Conservation (phyloP, 768 basidiomycete genomes). For the Suillus clintonianus region DNA sequence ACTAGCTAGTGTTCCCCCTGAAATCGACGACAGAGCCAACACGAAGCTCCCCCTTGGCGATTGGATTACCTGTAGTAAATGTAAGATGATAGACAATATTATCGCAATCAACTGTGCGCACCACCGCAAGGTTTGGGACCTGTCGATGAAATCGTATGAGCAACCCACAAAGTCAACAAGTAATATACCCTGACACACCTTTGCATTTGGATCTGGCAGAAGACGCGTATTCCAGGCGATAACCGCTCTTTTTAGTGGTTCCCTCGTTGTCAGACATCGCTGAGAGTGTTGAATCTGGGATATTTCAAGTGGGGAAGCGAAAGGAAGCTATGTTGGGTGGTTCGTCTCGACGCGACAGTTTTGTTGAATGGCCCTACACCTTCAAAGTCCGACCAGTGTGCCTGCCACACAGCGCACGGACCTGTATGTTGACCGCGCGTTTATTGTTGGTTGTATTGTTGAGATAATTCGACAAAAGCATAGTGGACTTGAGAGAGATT, state of each 20-base stretch:
- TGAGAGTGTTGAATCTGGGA: conserved; percentile 18
- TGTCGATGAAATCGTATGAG: conserved; percentile 34
- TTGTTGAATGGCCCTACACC: conserved; percentile 40
- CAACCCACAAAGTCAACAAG: conserved; percentile 23
- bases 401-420: conserved; percentile 37
- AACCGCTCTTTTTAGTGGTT: conserved; percentile 45
- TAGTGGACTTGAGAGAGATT: conserved; percentile 3
- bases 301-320: conserved; percentile 27
- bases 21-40: conserved; percentile 77
- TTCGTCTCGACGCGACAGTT: conserved; percentile 42
- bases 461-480: conserved; percentile 5
- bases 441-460: conserved; percentile 16
- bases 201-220: conserved; percentile 77
- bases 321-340: conserved; percentile 32
- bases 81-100: conserved; percentile 10
- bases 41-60: conserved; percentile 73
- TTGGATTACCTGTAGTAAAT: conserved; percentile 55
- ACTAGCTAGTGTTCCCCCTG: conserved; percentile 70
- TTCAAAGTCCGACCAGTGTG: conserved; percentile 38
- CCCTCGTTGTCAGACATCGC: conserved; percentile 39
- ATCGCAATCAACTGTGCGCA: conserved; percentile 29
- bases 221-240: conserved; percentile 77
- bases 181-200: conserved; percentile 38
- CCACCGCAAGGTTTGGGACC: conserved; percentile 79
- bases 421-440: conserved; percentile 29